These are phyloP conservation scores for Auricularia cornea DNA, from an alignment of 768 basidiomycete species.

Conservation along the genomic window DNA sequence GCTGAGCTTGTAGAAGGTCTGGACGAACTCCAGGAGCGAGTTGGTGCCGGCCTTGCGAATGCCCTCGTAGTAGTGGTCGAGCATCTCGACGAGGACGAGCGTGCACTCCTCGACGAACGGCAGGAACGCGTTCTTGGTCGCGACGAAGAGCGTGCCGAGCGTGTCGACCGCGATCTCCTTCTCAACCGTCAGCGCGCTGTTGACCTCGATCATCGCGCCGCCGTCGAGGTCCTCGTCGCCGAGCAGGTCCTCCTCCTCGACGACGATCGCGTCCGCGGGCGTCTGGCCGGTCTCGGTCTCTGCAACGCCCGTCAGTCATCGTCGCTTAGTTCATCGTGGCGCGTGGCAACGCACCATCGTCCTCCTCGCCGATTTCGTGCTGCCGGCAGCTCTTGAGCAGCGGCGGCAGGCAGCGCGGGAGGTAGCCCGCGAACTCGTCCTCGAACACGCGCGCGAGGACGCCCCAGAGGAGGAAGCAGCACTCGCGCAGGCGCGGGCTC, in stretches of 20 bases:
- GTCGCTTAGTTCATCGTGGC: neutral
- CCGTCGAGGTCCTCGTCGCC: slow-evolving; percentile 53
- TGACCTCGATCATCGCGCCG: slow-evolving; percentile 75
- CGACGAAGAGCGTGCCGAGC: slow-evolving; percentile 80
- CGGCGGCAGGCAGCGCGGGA: slow-evolving; percentile 78
- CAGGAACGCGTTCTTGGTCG: slow-evolving; percentile 77
- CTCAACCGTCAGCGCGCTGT: slow-evolving; percentile 94
- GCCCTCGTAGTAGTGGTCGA: slow-evolving; percentile 94
- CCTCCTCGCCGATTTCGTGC: slow-evolving; percentile 63
- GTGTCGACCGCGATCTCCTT: slow-evolving; percentile 99
- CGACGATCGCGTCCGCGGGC: slow-evolving; percentile 57
- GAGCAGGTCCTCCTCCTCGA: slow-evolving; percentile 58
- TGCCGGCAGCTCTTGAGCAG: slow-evolving; percentile 78
- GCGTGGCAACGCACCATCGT: slow-evolving; percentile 20
- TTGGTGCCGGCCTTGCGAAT: slow-evolving; percentile 90
- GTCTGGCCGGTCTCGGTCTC: slow-evolving; percentile 36
- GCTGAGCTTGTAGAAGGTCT: slow-evolving; percentile 86
- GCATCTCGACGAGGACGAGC: slow-evolving; percentile 65
- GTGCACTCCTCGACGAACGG: slow-evolving; percentile 82
- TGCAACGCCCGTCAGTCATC: neutral
- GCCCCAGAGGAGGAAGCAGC: slow-evolving; percentile 96
- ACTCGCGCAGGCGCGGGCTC: slow-evolving; percentile 82
- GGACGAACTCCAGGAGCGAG: slow-evolving; percentile 78
- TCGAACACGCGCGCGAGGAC: slow-evolving; percentile 97
- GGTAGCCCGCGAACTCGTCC: slow-evolving; percentile 85